phyloP scores from a whole-genome alignment of 768 basidiomycete genomes.

The Boletellus sp. region DNA sequence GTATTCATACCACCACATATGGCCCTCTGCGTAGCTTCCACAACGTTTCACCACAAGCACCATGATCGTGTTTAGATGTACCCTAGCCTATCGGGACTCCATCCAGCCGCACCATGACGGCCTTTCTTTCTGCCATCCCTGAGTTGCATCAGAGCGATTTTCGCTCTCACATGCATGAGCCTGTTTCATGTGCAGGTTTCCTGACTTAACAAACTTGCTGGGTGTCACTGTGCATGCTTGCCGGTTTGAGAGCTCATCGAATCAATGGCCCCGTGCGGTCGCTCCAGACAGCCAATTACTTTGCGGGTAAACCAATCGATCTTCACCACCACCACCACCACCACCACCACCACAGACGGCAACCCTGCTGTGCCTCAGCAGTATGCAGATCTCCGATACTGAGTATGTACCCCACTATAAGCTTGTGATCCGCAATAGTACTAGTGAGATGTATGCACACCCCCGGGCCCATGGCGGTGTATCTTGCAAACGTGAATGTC shows the following conservation, averaged over 20 bases:
- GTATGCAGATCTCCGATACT: too few relatives aligned
- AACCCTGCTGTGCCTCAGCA: conserved; percentile 45
- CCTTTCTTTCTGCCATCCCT: conserved; percentile 42
- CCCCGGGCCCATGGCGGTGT: conserved; percentile 39
- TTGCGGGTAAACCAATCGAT: conserved; percentile 49
- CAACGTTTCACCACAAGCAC: conserved; percentile 43
- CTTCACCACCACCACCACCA: conserved; percentile 22
- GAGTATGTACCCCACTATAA: too few relatives aligned
- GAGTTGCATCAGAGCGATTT: conserved; percentile 28
- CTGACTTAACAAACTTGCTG: conserved; percentile 47
- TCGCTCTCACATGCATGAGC: background rate
- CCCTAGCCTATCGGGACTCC: conserved; percentile 47
- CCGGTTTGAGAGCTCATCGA: conserved; percentile 48
- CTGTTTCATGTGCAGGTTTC: conserved; percentile 36
- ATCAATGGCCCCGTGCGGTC: too few relatives aligned
- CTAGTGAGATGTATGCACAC: conserved; percentile 40
- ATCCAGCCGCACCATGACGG: conserved; percentile 51
- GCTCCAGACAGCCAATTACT: conserved; percentile 47
- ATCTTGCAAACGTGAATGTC: too few relatives aligned
- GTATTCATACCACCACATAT: conserved; percentile 8
- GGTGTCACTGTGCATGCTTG: conserved; percentile 51
- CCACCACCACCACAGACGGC: conserved; percentile 46
- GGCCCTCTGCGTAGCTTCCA: conserved; percentile 27
- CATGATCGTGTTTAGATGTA: conserved; percentile 33
- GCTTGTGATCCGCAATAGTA: too few relatives aligned